These are phyloP conservation scores for Juncus effusus DNA, from an alignment of 176 grass and related monocot genomes.

Conservation along the genomic window DNA sequence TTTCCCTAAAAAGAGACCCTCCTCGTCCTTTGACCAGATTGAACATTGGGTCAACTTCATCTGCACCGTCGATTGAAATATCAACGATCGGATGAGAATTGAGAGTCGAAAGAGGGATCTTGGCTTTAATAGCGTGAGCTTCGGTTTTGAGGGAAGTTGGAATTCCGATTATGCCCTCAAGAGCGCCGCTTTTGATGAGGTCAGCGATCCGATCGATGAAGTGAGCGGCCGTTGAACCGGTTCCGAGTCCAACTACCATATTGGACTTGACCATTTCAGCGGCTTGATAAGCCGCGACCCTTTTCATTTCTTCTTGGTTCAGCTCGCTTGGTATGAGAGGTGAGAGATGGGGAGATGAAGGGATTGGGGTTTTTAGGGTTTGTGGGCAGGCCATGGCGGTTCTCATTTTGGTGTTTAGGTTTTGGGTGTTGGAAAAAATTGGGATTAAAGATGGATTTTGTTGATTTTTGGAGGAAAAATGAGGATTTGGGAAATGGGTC, in stretches of 20 bases:
- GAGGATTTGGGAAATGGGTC: not conserved
- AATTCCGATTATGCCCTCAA: conserved; percentile 16
- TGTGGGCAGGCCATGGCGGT: conserved; percentile 14
- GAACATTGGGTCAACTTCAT: conserved; percentile 64
- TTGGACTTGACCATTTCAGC: conserved; percentile 14
- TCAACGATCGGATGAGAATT: conserved; percentile 19
- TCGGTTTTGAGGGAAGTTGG: conserved; percentile 19
- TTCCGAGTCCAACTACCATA: conserved; percentile 34
- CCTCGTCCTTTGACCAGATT: conserved; percentile 80
- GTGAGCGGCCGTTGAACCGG: conserved; percentile 35
- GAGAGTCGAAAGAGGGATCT: conserved; percentile 32
- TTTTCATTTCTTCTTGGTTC: conserved; percentile 24
- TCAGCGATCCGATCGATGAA: conserved; percentile 28
- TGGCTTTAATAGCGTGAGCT: conserved; percentile 9
- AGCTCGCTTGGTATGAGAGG: conserved; percentile 5
- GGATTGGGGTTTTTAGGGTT: not conserved
- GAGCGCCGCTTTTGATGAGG: conserved; percentile 13
- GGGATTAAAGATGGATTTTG: no score
- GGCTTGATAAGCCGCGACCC: conserved; percentile 13
- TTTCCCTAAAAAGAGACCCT: conserved; percentile 68
- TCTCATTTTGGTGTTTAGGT: conserved; percentile 4
- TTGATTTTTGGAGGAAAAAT: no score
- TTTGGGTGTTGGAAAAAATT: no score
- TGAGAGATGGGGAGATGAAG: conserved; percentile 8
- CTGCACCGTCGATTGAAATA: conserved; percentile 70